Conservation (phyloP, 208 protist species). For the Naegleria lovaniensis region DNA sequence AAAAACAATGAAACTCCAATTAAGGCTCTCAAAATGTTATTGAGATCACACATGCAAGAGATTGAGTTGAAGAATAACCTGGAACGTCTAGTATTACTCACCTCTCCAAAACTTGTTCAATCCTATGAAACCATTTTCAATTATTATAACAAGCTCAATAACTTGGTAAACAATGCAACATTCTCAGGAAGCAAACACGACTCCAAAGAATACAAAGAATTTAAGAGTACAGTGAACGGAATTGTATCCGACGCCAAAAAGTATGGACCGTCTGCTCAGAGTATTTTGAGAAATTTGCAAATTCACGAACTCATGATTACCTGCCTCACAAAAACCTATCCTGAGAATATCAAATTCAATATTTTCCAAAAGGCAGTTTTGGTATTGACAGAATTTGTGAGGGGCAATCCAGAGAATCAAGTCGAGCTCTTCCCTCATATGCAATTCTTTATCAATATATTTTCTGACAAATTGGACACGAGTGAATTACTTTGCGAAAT, state of each 20-base stretch:
- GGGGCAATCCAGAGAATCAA: conserved; percentile 3
- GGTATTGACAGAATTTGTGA: conserved; percentile 4
- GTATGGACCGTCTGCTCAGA: background rate
- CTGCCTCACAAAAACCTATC: background rate
- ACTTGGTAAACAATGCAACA: background rate
- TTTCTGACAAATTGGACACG: background rate
- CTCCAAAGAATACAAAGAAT: background rate
- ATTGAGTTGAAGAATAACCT: background rate
- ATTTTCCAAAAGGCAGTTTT: background rate
- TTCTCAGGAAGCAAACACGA: background rate
- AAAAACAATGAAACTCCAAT: background rate
- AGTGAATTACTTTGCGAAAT: conserved; percentile 22
- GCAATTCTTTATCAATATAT: background rate
- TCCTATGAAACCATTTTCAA: background rate
- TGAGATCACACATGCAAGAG: background rate
- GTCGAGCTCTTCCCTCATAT: background rate
- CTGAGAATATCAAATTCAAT: background rate
- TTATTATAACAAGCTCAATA: background rate
- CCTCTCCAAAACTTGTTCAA: background rate
- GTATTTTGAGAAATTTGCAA: conserved; percentile 16
- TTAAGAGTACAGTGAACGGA: background rate
- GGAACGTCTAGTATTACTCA: background rate
- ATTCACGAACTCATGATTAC: background rate
- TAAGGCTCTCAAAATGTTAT: background rate
- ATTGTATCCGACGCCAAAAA: background rate